Evolutionary conservation across 768 basidiomycete species (phyloP), one percentile per base, ranked within the genome.

Genomic region (Suillus brevipes): DNA sequence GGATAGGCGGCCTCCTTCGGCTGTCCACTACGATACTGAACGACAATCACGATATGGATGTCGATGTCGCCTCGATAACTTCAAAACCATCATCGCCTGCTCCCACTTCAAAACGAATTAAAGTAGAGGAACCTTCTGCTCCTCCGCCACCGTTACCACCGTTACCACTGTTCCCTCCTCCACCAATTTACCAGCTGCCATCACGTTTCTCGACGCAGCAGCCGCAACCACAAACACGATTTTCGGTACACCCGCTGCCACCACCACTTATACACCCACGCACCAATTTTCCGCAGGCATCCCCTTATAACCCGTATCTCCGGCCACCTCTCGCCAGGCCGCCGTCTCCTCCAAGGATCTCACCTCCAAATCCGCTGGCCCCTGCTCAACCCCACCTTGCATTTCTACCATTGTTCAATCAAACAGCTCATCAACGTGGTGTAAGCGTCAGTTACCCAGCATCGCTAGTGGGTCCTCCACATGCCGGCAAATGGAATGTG

Each of bases 391-490:
- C 87, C 3, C 78, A 80, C 60, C 73, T 85, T 20, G 85, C 90
- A 16, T 90, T 89, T 74, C 76, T 92, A 45, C 87, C 90, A 0
- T 71, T 89, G 37, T 92, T 92, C 76, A 92, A 92, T 73, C 88
- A 92, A 76, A 86, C 84, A 3, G 89, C 89, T 52, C 76, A 80
- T 55, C 90, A 91, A 69, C 85, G 89, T 47, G 82, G 88, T 53
- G 79, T 90, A 64, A 78, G 75, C 25, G 83, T 91, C 10, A 83
- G 86, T 60, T 92, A 91, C 69, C 78, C 80, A 14, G 84, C 88
- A 6, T 75, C 80, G 56, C 88, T 88, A 68, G 77, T 78, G 37
- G 91, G 90, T 49, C 89, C 89, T 20, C 77, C 87, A 6, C 90
- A 92, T 69, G 86, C 89, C 31, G 85, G 87, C 34, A 81, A 79